These are phyloP conservation scores for Venturia aucupariae DNA, from an alignment of 2,329 filamentous ascomycete genomes.

Conservation along the genomic window DNA sequence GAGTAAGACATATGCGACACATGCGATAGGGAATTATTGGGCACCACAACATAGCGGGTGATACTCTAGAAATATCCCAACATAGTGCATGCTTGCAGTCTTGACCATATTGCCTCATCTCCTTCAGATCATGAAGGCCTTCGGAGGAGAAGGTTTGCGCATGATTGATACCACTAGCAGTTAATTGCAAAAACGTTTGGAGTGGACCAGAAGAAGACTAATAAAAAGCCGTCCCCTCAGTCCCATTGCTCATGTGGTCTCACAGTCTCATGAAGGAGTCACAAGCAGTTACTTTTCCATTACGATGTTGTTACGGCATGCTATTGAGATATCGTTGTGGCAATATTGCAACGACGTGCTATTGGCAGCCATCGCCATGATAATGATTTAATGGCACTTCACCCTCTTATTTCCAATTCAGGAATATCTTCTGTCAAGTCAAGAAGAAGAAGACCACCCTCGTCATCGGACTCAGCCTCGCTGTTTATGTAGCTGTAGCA, in stretches of 20 bases:
- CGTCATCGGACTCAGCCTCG: not conserved
- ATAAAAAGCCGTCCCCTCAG: too few relatives aligned
- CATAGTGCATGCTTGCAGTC: not conserved
- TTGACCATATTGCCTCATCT: not conserved
- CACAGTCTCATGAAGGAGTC: too few relatives aligned
- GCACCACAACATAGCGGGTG: not conserved
- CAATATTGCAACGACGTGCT: too few relatives aligned
- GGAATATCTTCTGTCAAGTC: not conserved
- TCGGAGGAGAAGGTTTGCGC: too few relatives aligned
- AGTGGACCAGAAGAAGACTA: too few relatives aligned
- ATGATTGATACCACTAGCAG: too few relatives aligned
- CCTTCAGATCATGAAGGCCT: too few relatives aligned
- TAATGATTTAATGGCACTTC: not conserved
- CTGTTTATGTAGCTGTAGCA: not conserved
- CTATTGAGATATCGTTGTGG: too few relatives aligned
- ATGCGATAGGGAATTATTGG: not conserved
- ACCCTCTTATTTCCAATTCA: not conserved
- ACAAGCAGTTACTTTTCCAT: not conserved
- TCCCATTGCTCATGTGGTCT: too few relatives aligned
- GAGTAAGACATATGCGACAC: not conserved
- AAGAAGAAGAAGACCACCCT: not conserved
- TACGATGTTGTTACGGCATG: not conserved
- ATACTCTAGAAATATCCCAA: not conserved
- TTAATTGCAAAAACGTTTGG: too few relatives aligned
- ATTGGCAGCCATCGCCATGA: too few relatives aligned